Conservation (phyloP, 2,329 filamentous ascomycete genomes). For the Sporothrix phasma region DNA sequence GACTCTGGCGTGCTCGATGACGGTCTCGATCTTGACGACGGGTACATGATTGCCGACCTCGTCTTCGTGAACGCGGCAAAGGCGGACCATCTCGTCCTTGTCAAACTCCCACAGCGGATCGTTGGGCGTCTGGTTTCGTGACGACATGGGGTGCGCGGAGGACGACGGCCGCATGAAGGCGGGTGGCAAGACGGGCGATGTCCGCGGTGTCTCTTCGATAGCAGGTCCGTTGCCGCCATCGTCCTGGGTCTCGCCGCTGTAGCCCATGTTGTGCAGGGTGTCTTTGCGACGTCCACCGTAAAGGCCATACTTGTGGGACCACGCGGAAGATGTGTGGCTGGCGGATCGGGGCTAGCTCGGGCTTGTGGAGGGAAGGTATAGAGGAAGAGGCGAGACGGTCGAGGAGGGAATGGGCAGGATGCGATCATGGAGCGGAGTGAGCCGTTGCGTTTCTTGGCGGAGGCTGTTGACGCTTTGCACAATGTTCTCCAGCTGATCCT, state of each 20-base stretch:
- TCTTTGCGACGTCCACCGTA: constrained; percentile 77
- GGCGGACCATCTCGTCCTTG: constrained; percentile 67
- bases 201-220: constrained; percentile 25
- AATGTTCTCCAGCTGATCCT: constrained; percentile 74
- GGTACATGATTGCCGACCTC: constrained; percentile 92
- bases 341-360: constrained; percentile 39
- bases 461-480: constrained; percentile 62
- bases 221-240: constrained; percentile 37
- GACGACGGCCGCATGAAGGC: constrained; percentile 29
- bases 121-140: constrained; percentile 22
- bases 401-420: constrained; percentile 29
- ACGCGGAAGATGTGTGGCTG: constrained; percentile 58
- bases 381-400: constrained; percentile 31
- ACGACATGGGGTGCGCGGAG: constrained; percentile 18
- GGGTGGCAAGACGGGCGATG: constrained; percentile 27
- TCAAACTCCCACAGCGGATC: constrained; percentile 75
- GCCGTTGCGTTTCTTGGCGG: constrained; percentile 43
- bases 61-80: constrained; percentile 75
- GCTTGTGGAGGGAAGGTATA: constrained; percentile 34
- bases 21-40: constrained; percentile 61
- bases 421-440: constrained; percentile 36
- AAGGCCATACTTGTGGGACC: constrained; percentile 71
- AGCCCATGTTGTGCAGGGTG: constrained; percentile 83
- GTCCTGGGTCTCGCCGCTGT: constrained; percentile 54
- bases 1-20: constrained; percentile 60